Percentiles rank a stretch among this genome's conserved stretches.
These are phyloP conservation scores for Colletotrichum sp. DNA, from an alignment of 2,329 filamentous ascomycete genomes.

Conservation along the genomic window DNA sequence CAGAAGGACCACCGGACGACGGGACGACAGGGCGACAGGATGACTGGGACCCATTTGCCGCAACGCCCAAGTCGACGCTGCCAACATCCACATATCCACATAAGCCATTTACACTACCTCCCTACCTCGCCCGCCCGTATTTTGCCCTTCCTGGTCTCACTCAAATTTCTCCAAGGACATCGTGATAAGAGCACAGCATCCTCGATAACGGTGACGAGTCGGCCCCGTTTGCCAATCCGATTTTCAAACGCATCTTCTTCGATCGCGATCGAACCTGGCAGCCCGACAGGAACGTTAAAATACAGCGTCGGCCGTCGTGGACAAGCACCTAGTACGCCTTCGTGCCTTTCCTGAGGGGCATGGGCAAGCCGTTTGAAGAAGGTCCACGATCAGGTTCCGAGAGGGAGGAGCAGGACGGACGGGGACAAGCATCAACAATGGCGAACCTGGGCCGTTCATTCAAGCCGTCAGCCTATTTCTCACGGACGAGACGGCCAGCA, in stretches of 20 bases:
- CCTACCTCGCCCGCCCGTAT: background rate
- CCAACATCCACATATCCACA: background rate
- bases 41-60: background rate
- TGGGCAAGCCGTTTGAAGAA: background rate
- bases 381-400: background rate
- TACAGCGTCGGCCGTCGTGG: background rate
- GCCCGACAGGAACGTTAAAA: background rate
- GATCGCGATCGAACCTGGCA: background rate
- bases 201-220: background rate
- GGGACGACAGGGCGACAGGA: background rate
- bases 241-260: background rate
- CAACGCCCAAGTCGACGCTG: background rate
- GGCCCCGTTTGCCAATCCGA: background rate
- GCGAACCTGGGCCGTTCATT: conserved; percentile 54
- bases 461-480: conserved; percentile 49
- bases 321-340: background rate
- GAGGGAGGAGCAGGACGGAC: background rate
- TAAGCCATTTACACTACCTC: background rate
- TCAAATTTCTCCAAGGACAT: background rate
- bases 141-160: background rate
- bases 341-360: background rate
- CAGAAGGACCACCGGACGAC: background rate
- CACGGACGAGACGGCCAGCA: conserved; percentile 46
- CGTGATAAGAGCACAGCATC: background rate
- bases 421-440: conserved; percentile 37